Conservation (phyloP, 345 rosid genomes). For the Rhodomyrtus tomentosa region DNA sequence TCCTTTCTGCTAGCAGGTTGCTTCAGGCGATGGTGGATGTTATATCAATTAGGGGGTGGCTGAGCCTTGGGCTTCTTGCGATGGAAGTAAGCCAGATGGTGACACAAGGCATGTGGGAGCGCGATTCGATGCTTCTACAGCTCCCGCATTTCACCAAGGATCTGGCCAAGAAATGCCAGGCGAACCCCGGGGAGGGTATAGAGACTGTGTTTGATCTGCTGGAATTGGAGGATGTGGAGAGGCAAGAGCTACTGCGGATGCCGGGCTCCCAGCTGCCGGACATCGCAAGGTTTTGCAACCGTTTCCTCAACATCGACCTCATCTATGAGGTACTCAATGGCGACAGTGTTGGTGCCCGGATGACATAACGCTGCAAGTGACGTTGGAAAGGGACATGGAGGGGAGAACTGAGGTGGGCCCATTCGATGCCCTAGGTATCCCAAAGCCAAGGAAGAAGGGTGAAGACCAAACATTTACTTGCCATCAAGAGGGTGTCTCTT, state of each 20-base stretch:
- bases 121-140: conserved; percentile 79
- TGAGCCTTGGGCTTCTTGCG: conserved; percentile 76
- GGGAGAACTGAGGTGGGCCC: conserved; percentile 73
- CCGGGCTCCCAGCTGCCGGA: conserved; percentile 50
- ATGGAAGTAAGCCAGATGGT: conserved; percentile 97
- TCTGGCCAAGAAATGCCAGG: conserved; percentile 64
- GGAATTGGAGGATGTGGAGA: conserved; percentile 86
- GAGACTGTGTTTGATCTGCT: conserved; percentile 73
- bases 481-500: conserved; percentile 73
- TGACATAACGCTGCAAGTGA: conserved; percentile 50
- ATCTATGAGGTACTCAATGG: conserved; percentile 45
- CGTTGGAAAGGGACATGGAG: conserved; percentile 64
- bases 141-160: conserved; percentile 88
- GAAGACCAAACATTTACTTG: conserved; percentile 65
- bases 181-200: conserved; percentile 64
- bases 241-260: conserved; percentile 66
- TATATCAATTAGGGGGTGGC: conserved; percentile 82
- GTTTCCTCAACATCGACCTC: conserved; percentile 70
- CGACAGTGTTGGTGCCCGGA: conserved; percentile 49
- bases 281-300: conserved; percentile 78
- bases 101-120: conserved; percentile 94
- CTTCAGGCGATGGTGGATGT: conserved; percentile 92
- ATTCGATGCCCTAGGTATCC: conserved; percentile 63
- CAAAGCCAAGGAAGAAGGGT: conserved; percentile 85
- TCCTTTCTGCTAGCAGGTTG: conserved; percentile 56